phyloP scores from a whole-genome alignment of 1,139 yeast species.

The Yamadazyma membranifaciens region DNA sequence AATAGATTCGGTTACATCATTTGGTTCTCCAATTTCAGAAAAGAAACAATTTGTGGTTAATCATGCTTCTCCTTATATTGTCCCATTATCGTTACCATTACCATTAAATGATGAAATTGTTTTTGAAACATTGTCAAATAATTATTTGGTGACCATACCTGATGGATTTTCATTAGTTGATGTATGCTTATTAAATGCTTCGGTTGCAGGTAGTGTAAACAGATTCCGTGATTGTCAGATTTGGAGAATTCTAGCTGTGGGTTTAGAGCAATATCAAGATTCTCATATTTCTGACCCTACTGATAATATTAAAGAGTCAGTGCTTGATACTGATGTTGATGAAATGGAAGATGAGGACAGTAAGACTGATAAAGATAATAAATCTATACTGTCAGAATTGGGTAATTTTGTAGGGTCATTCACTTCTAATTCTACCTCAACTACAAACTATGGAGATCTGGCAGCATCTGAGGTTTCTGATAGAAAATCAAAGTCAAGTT shows the following conservation, averaged over 20 bases:
- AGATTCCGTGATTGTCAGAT: slow-evolving; percentile 61
- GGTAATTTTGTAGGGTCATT: slow-evolving; percentile 45
- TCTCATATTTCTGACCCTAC: not conserved
- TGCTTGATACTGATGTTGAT: slow-evolving; percentile 5
- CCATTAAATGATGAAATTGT: slow-evolving; percentile 41
- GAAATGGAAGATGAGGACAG: slow-evolving; percentile 7
- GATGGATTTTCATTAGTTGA: slow-evolving; percentile 51
- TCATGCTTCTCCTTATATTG: slow-evolving; percentile 42
- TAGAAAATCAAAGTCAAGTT: slow-evolving; percentile 8
- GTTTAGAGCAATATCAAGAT: slow-evolving; percentile 45
- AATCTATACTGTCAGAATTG: slow-evolving; percentile 40
- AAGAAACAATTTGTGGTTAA: slow-evolving; percentile 18
- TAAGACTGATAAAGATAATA: slow-evolving; percentile 18
- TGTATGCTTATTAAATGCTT: slow-evolving; percentile 60
- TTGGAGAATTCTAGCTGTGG: slow-evolving; percentile 64
- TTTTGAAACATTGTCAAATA: slow-evolving; percentile 42
- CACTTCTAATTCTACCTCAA: slow-evolving; percentile 45
- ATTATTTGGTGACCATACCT: slow-evolving; percentile 44
- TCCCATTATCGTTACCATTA: slow-evolving; percentile 44
- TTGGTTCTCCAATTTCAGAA: slow-evolving; percentile 13
- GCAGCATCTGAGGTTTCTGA: slow-evolving; percentile 12
- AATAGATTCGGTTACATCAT: slow-evolving; percentile 31
- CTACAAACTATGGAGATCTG: slow-evolving; percentile 36
- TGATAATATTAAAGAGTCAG: not conserved
- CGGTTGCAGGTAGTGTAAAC: slow-evolving; percentile 54